Evolutionary conservation across 1,284 basidiomycete genomes (phyloP), one percentile per base, ranked within the genome.

Genomic region (Rhodotorula sp.): DNA sequence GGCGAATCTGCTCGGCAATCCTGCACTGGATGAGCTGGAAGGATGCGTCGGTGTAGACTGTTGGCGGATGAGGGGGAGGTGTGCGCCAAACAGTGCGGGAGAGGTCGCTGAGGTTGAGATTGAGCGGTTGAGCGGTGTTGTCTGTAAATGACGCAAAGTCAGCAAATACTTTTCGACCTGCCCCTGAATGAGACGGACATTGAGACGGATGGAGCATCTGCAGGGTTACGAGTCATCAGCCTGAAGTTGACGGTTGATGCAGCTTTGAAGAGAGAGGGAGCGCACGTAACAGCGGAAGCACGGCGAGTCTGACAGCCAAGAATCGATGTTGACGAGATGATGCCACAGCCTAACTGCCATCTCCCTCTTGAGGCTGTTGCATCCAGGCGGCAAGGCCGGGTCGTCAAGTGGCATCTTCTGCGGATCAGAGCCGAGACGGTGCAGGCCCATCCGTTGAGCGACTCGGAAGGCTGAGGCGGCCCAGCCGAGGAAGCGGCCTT

Each of bases 321-420:
- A 32, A 32, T 74, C 73, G 24, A 73, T 68, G 51, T 63, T 56
- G 48, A 73, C 68, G 48, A 74, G 64, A 10, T 59, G 52, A 22
- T 68, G 48, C 47, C 60, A 77, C 22, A 77, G 46, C 27, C 76
- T 61, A 1, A 74, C 61, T 7, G 65, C 74, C 47, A 63, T 56
- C 58, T 77, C 68, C 15, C 74, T 56, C 60, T 77, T 77, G 51
- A 72, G 53, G 19, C 60, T 59, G 60, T 74, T 77, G 49, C 53
- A 46, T 20, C 76, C 76, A 0, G 76, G 76, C 32, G 76, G 76
- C 4, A 75, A 63, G 0, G 76, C 74, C 0, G 74, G 72, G 36
- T 77, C 76, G 55, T 77, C 76, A 4, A 71, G 73, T 7, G 76
- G 76, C 76, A 77, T 77, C 44, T 29, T 68, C 19, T 64, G 29